Evolutionary conservation across 129 eudicot species (phyloP).

Genomic region (Deinandra increscens): DNA sequence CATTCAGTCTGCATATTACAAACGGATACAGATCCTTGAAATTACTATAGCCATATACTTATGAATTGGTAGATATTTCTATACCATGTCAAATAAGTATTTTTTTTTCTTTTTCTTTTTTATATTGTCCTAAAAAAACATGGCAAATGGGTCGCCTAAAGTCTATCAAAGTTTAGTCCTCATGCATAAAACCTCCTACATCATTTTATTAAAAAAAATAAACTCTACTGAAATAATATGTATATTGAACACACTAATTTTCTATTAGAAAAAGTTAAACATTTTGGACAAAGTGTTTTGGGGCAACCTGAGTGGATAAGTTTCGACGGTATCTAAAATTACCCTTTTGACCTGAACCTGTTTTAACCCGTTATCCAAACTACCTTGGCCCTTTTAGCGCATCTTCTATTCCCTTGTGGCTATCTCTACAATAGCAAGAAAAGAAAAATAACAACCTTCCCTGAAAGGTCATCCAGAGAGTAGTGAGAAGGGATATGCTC

Average conservation of each 20-base stretch:
- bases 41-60: slow-evolving; percentile 14
- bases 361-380: too few relatives aligned
- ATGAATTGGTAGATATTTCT: neutral
- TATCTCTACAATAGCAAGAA: neutral
- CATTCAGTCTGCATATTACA: slow-evolving; percentile 61
- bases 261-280: neutral
- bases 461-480: slow-evolving; percentile 80
- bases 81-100: neutral
- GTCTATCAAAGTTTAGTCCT: neutral
- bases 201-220: neutral
- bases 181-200: neutral
- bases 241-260: neutral
- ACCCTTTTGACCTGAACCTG: slow-evolving; percentile 8
- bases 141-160: neutral
- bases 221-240: neutral
- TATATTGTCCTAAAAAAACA: neutral
- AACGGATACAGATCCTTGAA: slow-evolving; percentile 20
- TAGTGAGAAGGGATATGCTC: slow-evolving; percentile 69
- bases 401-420: neutral
- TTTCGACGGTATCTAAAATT: neutral
- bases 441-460: slow-evolving; percentile 57
- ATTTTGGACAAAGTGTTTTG: neutral
- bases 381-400: too few relatives aligned
- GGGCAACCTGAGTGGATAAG: neutral
- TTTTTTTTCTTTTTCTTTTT: too few relatives aligned